A percentile compares a stretch with the other conserved stretches of the same genome.
Evolutionary conservation across 352 stramenopile genomes (phyloP).

Genomic region (Plasmopara viticola): DNA sequence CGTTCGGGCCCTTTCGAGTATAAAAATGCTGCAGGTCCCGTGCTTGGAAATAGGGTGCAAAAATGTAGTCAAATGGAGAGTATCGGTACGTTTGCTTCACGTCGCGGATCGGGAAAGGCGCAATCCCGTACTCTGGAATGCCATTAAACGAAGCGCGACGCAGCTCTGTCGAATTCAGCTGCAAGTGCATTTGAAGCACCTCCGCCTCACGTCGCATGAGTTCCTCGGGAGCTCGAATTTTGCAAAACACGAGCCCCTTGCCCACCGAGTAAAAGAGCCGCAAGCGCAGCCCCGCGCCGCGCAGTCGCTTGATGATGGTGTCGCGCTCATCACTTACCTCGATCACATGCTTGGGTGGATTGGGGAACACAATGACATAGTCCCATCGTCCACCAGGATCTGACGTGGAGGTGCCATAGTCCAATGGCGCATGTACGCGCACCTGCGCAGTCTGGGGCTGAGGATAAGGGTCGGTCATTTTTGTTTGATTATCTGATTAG

Average conservation of each 20-base stretch:
- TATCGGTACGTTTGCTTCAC: conserved; percentile 73
- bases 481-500: background rate
- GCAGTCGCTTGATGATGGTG: conserved; percentile 70
- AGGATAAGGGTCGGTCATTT: conserved; percentile 27
- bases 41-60: conserved; percentile 70
- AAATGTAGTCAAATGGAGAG: conserved; percentile 82
- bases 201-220: conserved; percentile 66
- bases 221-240: conserved; percentile 72
- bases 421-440: conserved; percentile 28
- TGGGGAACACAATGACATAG: conserved; percentile 82
- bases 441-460: conserved; percentile 31
- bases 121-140: conserved; percentile 63
- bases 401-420: conserved; percentile 40
- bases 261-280: conserved; percentile 70
- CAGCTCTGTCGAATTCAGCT: conserved; percentile 60
- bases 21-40: conserved; percentile 66
- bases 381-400: conserved; percentile 52
- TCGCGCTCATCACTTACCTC: conserved; percentile 61
- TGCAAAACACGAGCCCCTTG: conserved; percentile 71
- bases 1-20: conserved; percentile 44
- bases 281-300: conserved; percentile 51
- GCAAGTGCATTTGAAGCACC: conserved; percentile 65
- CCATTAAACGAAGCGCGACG: conserved; percentile 57
- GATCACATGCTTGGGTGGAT: conserved; percentile 55
- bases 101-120: conserved; percentile 75